phyloP scores from a whole-genome alignment of 2,329 filamentous ascomycete species.

The Mycocentrospora acerina region DNA sequence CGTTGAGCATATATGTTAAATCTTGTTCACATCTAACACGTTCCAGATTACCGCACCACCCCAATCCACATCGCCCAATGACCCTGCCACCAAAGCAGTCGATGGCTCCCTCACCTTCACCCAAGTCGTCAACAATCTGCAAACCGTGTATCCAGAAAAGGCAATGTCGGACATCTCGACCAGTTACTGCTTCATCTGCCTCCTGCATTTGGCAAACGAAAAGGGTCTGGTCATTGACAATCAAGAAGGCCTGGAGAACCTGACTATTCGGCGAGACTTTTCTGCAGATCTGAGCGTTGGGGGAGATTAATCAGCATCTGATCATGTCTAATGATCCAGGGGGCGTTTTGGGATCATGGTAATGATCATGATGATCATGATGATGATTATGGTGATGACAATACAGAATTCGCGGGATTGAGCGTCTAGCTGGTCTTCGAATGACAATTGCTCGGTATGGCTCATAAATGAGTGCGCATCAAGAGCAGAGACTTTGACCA shows the following conservation, averaged over 20 bases:
- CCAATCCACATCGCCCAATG: constrained; percentile 13
- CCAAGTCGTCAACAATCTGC: constrained; percentile 84
- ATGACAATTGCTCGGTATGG: no score
- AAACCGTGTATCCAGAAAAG: constrained; percentile 80
- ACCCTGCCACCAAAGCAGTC: constrained; percentile 47
- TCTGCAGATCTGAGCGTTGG: constrained; percentile 43
- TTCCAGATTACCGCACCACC: constrained; percentile 23
- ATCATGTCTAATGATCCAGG: no score
- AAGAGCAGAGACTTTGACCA: no score
- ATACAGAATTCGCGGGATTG: no score
- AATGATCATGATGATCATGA: no score
- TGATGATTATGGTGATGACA: no score
- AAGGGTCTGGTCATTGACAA: constrained; percentile 80
- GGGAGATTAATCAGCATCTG: constrained; percentile 7
- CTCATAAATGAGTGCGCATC: no score
- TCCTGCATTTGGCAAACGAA: constrained; percentile 89
- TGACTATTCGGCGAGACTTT: constrained; percentile 52
- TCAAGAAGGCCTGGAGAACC: constrained; percentile 52
- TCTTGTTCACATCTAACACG: constrained; percentile 8
- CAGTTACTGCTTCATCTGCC: constrained; percentile 86
- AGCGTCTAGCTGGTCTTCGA: no score
- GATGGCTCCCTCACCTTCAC: constrained; percentile 75
- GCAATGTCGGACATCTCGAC: constrained; percentile 94
- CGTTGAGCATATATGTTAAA: neutral
- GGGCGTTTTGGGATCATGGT: no score